These are phyloP conservation scores for Emericellopsis atlantica DNA, from an alignment of 2,329 filamentous ascomycete genomes.

Conservation along the genomic window DNA sequence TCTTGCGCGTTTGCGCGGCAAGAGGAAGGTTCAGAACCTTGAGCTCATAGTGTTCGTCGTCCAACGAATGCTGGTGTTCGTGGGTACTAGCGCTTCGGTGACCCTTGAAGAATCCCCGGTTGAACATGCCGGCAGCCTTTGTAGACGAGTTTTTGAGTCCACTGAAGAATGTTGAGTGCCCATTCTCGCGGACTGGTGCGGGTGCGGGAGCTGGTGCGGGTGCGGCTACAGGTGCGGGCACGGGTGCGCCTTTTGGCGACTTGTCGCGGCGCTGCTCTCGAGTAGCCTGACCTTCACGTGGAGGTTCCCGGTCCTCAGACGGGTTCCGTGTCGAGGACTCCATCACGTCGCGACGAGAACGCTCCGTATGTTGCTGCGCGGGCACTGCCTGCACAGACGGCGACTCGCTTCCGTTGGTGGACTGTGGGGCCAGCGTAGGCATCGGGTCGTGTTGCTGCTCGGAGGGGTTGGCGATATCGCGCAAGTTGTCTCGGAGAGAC, in stretches of 20 bases:
- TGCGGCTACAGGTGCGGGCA: background rate
- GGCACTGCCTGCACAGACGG: conserved; percentile 47
- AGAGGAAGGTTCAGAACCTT: conserved; percentile 79
- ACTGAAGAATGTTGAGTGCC: conserved; percentile 49
- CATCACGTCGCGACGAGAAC: conserved; percentile 57
- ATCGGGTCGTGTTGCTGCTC: conserved; percentile 13
- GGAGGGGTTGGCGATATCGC: conserved; percentile 28
- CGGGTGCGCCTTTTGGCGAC: background rate
- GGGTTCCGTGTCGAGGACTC: conserved; percentile 53
- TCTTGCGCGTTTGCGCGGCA: conserved; percentile 79
- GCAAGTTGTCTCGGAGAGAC: conserved; percentile 32
- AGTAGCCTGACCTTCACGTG: conserved; percentile 27
- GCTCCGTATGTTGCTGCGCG: conserved; percentile 40
- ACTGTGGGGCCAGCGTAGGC: conserved; percentile 9
- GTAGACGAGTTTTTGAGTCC: conserved; percentile 62
- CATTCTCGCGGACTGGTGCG: conserved; percentile 47
- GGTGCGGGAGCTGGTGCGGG: conserved; percentile 11
- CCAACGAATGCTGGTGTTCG: conserved; percentile 52
- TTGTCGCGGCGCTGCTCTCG: conserved; percentile 18
- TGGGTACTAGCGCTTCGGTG: conserved; percentile 59
- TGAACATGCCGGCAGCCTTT: conserved; percentile 69
- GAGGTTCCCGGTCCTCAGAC: conserved; percentile 53
- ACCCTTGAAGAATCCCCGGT: conserved; percentile 71
- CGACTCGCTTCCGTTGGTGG: conserved; percentile 10
- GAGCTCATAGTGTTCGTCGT: conserved; percentile 73